Evolutionary conservation across 164 flowering plant genomes (phyloP), one percentile per base, ranked within the genome.

Genomic region (Saururus chinensis): DNA sequence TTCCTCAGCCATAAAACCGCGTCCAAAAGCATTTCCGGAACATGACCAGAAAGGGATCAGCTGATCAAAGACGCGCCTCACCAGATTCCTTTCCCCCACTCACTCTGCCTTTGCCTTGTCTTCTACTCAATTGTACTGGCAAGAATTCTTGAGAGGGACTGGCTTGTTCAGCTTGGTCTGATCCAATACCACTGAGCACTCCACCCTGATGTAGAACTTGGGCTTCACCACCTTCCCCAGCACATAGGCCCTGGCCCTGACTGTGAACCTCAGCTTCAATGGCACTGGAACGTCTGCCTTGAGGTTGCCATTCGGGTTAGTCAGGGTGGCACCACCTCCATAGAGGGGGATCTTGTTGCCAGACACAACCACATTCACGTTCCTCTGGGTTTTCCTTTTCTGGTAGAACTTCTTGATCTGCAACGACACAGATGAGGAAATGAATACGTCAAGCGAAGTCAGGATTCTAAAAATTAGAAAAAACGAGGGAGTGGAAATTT

Each of bases 401-500:
- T 92, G 96, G 70, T 92, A 86, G 64, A 92, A 92, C 60, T 80
- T 77, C 60, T 81, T 76, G 19, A 92, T 63, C 98, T 92, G 83
- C 72, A 79, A 42, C 21, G 4, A 49, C 1, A 5, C 35, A 1
- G 40, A 40, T 41, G 40, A 55, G n/a, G 53, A 60, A 23, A 10
- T 20, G 35, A 42, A 56, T 1, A 0, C 8, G 40, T 42, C 3
- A 2, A 19, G 16, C 22, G 37, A 30, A 6, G 37, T n/a, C 0
- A 17, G 19, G 14, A 59, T 40, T 23, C 61, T 12, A 14, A 40
- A 14, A 17, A 30, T 30, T 30, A 30, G 37, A 9, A 19, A 40
- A 16, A 4, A 35, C 7, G 9, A 40, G 14, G 49, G 11, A 45
- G 17, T 45, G 49, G 17, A 16, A 11, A 26, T 58, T 14, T 20